Base-by-base conservation (phyloP, 176 grass and related monocot genomes). In the Raddia guianensis region DNA sequence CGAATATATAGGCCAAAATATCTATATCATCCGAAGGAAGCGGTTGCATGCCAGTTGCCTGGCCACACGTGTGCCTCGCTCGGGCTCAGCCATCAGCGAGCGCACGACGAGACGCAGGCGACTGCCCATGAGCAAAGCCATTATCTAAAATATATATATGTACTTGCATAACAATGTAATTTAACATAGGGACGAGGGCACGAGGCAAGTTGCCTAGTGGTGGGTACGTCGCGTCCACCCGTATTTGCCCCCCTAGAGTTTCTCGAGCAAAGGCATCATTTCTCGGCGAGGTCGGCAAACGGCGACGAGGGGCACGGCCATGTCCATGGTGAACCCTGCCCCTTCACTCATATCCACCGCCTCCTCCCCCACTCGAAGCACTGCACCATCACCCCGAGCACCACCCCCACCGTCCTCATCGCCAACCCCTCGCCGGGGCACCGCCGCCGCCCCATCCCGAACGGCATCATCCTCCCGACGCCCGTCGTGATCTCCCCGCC, bases 321-420 rank as follows among this genome's bases (percentile, higher is more conserved):
- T 92, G 4, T 87, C 87, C 93, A 95, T 92, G n/a, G 82, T 95
- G 5, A 95, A 63, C 2, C 93, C 90, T 0, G 81, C 89, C 0
- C 87, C 90, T 64, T 95, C 87, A 0, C 44, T 74, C 87, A 95
- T 86, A 58, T 95, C 87, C 12, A 86, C 90, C 63, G 54, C 32
- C 45, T 90, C 59, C 4, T 53, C 6, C 66, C 70, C 93, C 89
- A 95, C 3, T 80, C 72, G 7, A 92, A 95, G 48, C 84, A 92
- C 3, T 95, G 87, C 10, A 95, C 0, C 78, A 95, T 72, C 0
- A 73, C 33, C 8, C 87, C 90, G 0, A 92, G 48, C 0, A 78
- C 62, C 0, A 92, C 5, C 3, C 73, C 87, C 0, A 92, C 63
- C 5, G 78, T 78, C 66, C 62, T 83, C 70, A 67, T 40, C 0